Evolutionary conservation across 2,329 filamentous ascomycete genomes (phyloP).

Genomic region (Monosporascus sp.): DNA sequence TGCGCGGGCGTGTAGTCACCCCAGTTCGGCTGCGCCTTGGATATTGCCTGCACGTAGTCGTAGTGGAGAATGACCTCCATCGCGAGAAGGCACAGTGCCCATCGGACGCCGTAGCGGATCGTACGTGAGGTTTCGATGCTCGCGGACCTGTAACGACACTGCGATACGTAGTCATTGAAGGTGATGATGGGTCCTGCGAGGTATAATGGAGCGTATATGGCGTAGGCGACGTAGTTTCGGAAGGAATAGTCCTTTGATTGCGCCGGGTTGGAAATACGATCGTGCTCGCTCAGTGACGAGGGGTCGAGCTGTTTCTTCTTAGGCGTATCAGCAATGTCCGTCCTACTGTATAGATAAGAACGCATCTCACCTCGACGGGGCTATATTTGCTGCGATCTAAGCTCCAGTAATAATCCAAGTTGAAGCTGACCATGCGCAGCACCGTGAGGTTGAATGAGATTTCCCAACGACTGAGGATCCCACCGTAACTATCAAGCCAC

Average conservation of each 20-base stretch:
- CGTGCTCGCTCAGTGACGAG: slow-evolving; percentile 78
- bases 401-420: slow-evolving; percentile 95
- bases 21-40: slow-evolving; percentile 76
- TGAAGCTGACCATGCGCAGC: slow-evolving; percentile 90
- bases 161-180: slow-evolving; percentile 96
- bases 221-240: slow-evolving; percentile 84
- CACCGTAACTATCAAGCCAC: slow-evolving; percentile 74
- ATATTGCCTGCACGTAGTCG: slow-evolving; percentile 90
- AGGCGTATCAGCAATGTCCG: slow-evolving; percentile 52
- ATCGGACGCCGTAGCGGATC: slow-evolving; percentile 76
- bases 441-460: slow-evolving; percentile 97
- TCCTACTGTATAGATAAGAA: not conserved
- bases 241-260: slow-evolving; percentile 67
- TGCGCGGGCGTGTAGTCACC: slow-evolving; percentile 78
- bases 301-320: slow-evolving; percentile 99
- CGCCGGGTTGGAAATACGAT: slow-evolving; percentile 76
- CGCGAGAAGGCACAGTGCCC: slow-evolving; percentile 70
- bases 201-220: slow-evolving; percentile 89
- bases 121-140: slow-evolving; percentile 69
- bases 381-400: slow-evolving; percentile 58
- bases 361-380: slow-evolving; percentile 69
- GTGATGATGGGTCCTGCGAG: slow-evolving; percentile 89
- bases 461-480: slow-evolving; percentile 87
- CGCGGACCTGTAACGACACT: slow-evolving; percentile 67
- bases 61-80: slow-evolving; percentile 93